Evolutionary conservation across 2,329 filamentous ascomycete species (phyloP), one percentile per base, ranked within the genome.

Genomic region (Hyphodiscus sp.): DNA sequence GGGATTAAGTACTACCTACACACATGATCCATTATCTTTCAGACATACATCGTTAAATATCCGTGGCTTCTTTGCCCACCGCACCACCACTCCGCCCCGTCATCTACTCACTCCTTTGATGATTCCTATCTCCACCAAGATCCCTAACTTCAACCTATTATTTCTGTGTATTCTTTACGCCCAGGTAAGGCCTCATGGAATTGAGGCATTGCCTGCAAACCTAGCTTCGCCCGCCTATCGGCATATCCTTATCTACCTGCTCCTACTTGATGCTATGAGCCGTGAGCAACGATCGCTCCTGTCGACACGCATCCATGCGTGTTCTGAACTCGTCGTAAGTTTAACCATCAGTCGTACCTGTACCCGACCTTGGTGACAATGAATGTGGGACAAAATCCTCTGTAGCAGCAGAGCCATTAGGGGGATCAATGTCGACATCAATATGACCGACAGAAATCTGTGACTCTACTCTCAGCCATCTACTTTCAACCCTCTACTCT

Each of bases 271-370:
- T 53, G 51, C 48, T 23, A 53, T 53, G 51, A 55, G 49, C 57
- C 47, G 23, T 23, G 47, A 53, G 43, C 49, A 47, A 29, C 23
- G 38, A 46, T 45, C 41, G 50, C 41, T 45, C 41, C 20, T 45
- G 49, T 46, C 43, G 30, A 44, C 48, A 55, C 47, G 47, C 51
- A 20, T 47, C 45, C 47, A 50, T 53, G 51, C 42, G 51, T 50
- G 38, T 44, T 13, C 23, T 44, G 41, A 50, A n/a, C 33, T 19
- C 19, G 13, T 18, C 20, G 47, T 57, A 30, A 53, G 54, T 56
- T 20, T 47, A 16, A 33, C 19, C 23, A 19, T 46, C 43, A 15
- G 18, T 45, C 43, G 5, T 6, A 20, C 20, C 43, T 45, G n/a
- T 45, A n/a, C 2, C 23, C 16, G 23, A 38, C 5, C 33, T 38